Conservation (phyloP, 2,329 filamentous ascomycete species). For the Penicillium sp. region DNA sequence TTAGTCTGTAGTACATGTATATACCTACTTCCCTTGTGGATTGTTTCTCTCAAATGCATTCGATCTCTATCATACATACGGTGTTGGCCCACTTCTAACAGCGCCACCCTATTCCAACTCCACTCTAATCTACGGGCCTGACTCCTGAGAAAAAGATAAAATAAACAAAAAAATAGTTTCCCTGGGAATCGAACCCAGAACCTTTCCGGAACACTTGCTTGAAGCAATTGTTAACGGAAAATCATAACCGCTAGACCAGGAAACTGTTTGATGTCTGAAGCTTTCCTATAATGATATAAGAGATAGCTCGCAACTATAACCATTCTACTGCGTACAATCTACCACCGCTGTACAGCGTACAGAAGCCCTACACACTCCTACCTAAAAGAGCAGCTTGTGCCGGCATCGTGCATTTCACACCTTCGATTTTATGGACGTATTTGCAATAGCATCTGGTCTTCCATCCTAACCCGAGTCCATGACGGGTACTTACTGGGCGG, state of each 20-base stretch:
- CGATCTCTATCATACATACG: not conserved
- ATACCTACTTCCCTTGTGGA: not conserved
- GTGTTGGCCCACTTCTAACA: not conserved
- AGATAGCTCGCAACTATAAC: too few species aligned
- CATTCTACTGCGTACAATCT: too few species aligned
- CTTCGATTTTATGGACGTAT: too few species aligned
- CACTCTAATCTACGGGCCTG: not conserved
- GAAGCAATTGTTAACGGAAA: slow-evolving; percentile 12
- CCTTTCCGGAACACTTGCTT: slow-evolving; percentile 11
- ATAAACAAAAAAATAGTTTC: slow-evolving; percentile 7
- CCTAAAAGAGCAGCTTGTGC: too few species aligned
- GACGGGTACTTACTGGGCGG: too few species aligned
- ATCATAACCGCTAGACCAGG: slow-evolving; percentile 16
- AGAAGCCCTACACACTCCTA: too few species aligned
- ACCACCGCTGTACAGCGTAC: too few species aligned
- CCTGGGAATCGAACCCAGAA: slow-evolving; percentile 15
- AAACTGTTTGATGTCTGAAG: slow-evolving; percentile 1
- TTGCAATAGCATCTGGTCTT: not conserved
- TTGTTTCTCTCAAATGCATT: not conserved
- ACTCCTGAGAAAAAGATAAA: not conserved
- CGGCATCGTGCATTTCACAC: too few species aligned
- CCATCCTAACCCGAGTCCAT: not conserved
- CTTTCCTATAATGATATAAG: too few species aligned
- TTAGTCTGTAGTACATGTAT: slow-evolving; percentile 21
- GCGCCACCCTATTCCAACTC: not conserved